phyloP scores from a whole-genome alignment of 2,329 filamentous ascomycete species.

The Fonsecaea nubica region DNA sequence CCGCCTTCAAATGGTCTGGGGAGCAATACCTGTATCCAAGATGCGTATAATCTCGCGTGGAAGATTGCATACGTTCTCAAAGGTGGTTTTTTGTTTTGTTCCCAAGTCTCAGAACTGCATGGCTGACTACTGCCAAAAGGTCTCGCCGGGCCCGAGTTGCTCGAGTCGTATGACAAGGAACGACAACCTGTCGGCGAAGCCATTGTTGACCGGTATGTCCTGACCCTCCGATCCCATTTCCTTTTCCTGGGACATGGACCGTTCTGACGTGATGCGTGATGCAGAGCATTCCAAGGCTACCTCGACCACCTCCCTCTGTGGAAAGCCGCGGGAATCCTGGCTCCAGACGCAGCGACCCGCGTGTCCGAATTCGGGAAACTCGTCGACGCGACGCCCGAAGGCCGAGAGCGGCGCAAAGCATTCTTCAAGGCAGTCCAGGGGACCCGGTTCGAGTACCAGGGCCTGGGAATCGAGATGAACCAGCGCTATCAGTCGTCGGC shows the following conservation, averaged over 20 bases:
- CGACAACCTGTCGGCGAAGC: conserved; percentile 46
- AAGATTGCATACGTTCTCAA: conserved; percentile 45
- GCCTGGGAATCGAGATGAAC: conserved; percentile 65
- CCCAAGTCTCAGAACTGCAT: background rate
- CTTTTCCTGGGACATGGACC: background rate
- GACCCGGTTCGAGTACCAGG: conserved; percentile 60
- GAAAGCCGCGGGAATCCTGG: conserved; percentile 54
- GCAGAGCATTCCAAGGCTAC: conserved; percentile 62
- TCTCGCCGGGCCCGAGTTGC: conserved; percentile 39
- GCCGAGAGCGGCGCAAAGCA: conserved; percentile 48
- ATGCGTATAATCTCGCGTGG: conserved; percentile 49
- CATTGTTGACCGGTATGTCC: conserved; percentile 56
- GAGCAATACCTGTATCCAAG: conserved; percentile 48
- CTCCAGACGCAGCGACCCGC: conserved; percentile 49
- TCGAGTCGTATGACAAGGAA: conserved; percentile 46
- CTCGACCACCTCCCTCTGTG: conserved; percentile 58
- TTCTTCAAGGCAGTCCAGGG: conserved; percentile 52
- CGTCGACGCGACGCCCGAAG: conserved; percentile 46
- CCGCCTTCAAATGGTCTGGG: conserved; percentile 48
- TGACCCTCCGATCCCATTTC: too few species aligned
- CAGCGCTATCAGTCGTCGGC: conserved; percentile 58
- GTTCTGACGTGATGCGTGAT: background rate
- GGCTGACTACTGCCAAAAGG: conserved; percentile 37
- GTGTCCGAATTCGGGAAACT: conserved; percentile 51
- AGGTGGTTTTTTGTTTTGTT: background rate